Evolutionary conservation across 345 rosid genomes (phyloP).

Genomic region (Noccaea caerulescens): DNA sequence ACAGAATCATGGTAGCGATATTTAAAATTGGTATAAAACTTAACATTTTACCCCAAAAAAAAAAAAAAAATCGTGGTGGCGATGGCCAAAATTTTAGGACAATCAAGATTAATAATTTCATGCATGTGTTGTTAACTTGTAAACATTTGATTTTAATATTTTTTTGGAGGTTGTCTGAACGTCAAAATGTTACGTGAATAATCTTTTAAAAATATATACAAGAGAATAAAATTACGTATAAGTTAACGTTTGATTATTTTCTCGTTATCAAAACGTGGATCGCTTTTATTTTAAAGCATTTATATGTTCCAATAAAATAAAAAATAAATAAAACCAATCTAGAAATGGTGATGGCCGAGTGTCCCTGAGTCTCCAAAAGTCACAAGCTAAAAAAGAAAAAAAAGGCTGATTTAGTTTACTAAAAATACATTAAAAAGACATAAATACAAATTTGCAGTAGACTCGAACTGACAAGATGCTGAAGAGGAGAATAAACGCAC

Average conservation of each 20-base stretch:
- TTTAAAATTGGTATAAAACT: too few species aligned
- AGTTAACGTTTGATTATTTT: slow-evolving; percentile 16
- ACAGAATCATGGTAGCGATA: slow-evolving; percentile 34
- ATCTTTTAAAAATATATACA: not conserved
- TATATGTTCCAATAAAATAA: not conserved
- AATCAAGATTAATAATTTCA: not conserved
- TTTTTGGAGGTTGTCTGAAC: slow-evolving; percentile 2
- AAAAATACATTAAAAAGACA: too few species aligned
- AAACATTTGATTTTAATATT: too few species aligned
- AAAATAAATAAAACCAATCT: not conserved
- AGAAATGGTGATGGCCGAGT: slow-evolving; percentile 41
- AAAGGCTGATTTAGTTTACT: too few species aligned
- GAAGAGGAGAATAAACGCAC: too few species aligned
- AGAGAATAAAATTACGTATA: slow-evolving; percentile 19
- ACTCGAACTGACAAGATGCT: too few species aligned
- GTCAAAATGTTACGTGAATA: slow-evolving; percentile 21
- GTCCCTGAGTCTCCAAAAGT: too few species aligned
- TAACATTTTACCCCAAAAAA: too few species aligned
- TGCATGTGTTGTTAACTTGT: slow-evolving; percentile 25
- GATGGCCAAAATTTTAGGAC: slow-evolving; percentile 40
- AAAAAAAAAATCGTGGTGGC: slow-evolving; percentile 19
- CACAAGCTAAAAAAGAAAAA: too few species aligned
- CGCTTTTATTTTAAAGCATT: slow-evolving; percentile 4
- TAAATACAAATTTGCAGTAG: too few species aligned
- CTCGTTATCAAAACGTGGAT: slow-evolving; percentile 1